Evolutionary conservation across 495 filamentous ascomycete genomes (phyloP).

Genomic region (Achaetomiella virescens): DNA sequence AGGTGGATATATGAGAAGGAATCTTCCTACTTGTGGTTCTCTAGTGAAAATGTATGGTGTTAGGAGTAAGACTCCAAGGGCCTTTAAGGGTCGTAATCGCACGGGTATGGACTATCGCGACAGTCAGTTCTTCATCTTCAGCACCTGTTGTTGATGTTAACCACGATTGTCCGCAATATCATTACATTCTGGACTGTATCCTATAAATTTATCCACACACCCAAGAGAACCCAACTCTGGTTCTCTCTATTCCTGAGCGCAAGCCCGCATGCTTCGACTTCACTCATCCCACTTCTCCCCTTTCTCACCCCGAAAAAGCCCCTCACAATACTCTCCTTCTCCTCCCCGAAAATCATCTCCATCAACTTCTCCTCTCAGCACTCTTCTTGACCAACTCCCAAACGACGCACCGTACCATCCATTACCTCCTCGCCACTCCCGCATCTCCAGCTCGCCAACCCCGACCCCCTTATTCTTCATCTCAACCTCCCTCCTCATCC

Average conservation of each 20-base stretch:
- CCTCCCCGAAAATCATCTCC: slow-evolving; percentile 18
- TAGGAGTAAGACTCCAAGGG: too few relatives aligned
- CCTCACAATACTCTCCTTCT: slow-evolving; percentile 8
- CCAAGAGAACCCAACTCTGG: too few relatives aligned
- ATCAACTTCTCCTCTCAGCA: slow-evolving; percentile 23
- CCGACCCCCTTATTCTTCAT: background rate
- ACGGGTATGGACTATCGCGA: too few relatives aligned
- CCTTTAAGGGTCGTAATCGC: too few relatives aligned
- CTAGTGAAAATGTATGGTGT: too few relatives aligned
- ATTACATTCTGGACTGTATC: too few relatives aligned
- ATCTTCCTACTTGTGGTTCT: too few relatives aligned
- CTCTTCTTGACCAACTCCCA: slow-evolving; percentile 27
- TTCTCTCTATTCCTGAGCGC: background rate
- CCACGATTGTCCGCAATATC: too few relatives aligned
- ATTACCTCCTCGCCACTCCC: slow-evolving; percentile 2
- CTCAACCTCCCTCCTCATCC: slow-evolving; percentile 4
- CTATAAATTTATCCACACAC: too few relatives aligned
- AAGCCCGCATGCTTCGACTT: background rate
- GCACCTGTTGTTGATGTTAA: too few relatives aligned
- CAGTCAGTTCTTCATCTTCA: too few relatives aligned
- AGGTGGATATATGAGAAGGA: too few relatives aligned
- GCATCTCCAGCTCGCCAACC: background rate
- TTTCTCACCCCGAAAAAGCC: background rate
- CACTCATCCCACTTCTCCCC: background rate
- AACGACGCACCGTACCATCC: slow-evolving; percentile 24